Base-by-base conservation (phyloP, 2,329 filamentous ascomycete species). In the Sordariomycetes sp. region DNA sequence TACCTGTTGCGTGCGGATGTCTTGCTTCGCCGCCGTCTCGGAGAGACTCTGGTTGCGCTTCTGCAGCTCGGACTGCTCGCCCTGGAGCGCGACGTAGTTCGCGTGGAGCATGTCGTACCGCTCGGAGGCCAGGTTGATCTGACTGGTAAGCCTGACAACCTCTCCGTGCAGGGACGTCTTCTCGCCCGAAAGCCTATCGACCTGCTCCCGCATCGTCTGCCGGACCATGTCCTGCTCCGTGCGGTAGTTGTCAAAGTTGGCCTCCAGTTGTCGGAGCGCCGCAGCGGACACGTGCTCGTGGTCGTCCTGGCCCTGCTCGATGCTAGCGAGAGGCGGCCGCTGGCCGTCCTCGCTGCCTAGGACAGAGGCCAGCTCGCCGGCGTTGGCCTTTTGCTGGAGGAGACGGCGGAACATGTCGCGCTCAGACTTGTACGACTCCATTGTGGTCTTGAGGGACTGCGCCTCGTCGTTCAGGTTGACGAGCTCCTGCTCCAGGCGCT, bases 321-420 rank as follows among this genome's bases (percentile, higher is more conserved):
- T 82, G 64, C 78, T 85, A 59, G 76, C 74, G 57, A 86, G 73
- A 34, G 83, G 77, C 57, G 78, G 75, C 43, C 80, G 77, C 53
- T 75, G 71, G 53, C 69, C 46, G 18, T 82, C 79, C 60, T 86
- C 83, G 35, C 86, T 84, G 1, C 87, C 89, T 67, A 95, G 86
- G 55, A 85, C 78, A 1, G 86, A 86, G 18, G 81, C 79, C 50
- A 87, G 76, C 60, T 91, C 87, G 14, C 75, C 78, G 69, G 81
- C 68, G 67, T 80, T 66, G 67, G 78, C 69, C 73, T 85, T 71
- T 61, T 94, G 89, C 64, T 93, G 89, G 34, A 97, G 81, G 77
- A 97, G 92, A 57, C 92, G 90, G 24, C 93, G 86, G 85, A 97
- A 97, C 83, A 97, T 97, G 69, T 99, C 93, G 61, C 94, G 87